Percentiles rank a stretch among this genome's conserved stretches.
phyloP scores from a whole-genome alignment of 2,329 filamentous ascomycete species.

The Alternaria sp. region DNA sequence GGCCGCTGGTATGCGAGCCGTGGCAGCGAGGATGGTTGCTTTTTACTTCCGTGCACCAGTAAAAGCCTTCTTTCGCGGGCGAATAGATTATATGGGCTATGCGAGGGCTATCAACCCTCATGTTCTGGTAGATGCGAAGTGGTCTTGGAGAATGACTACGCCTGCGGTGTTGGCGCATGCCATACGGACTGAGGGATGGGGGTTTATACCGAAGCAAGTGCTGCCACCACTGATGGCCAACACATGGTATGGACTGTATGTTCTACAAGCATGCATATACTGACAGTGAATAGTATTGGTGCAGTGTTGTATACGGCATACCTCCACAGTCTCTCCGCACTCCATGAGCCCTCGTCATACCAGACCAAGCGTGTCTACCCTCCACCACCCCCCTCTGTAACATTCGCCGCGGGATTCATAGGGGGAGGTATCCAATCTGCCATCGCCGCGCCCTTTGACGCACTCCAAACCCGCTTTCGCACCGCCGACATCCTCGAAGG shows the following conservation, averaged over 20 bases:
- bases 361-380: constrained; percentile 72
- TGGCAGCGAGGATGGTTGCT: constrained; percentile 82
- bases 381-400: constrained; percentile 68
- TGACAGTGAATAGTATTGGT: constrained; percentile 62
- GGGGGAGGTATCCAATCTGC: constrained; percentile 75
- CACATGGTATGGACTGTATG: constrained; percentile 59
- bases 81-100: constrained; percentile 81
- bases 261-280: not conserved
- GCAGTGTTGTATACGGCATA: constrained; percentile 80
- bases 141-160: constrained; percentile 72
- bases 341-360: constrained; percentile 72
- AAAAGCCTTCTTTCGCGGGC: constrained; percentile 89
- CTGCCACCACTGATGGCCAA: constrained; percentile 78
- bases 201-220: constrained; percentile 78
- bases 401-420: constrained; percentile 73
- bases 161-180: constrained; percentile 74
- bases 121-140: constrained; percentile 57
- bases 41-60: constrained; percentile 93
- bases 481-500: constrained; percentile 67
- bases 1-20: constrained; percentile 81
- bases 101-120: constrained; percentile 69
- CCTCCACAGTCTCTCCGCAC: constrained; percentile 70
- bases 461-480: constrained; percentile 77
- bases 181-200: constrained; percentile 74
- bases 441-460: constrained; percentile 77